Evolutionary conservation across 1,139 yeast species (phyloP).

Genomic region (Candida gigantensis): DNA sequence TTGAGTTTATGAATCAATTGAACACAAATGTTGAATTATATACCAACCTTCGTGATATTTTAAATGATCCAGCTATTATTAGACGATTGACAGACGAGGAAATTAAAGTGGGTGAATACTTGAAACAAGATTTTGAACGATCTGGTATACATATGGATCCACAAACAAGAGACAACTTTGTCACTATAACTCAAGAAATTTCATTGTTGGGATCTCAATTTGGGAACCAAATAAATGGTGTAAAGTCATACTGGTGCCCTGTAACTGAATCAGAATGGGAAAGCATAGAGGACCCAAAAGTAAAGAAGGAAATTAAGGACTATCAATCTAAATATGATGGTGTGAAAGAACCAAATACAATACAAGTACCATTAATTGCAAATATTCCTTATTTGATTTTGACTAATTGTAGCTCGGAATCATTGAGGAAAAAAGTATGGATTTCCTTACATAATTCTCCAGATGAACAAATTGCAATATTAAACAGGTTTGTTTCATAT

Average conservation of each 20-base stretch:
- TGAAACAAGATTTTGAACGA: slow-evolving; percentile 82
- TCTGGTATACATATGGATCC: slow-evolving; percentile 88
- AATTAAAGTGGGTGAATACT: slow-evolving; percentile 73
- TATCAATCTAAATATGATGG: slow-evolving; percentile 26
- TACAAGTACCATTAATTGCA: slow-evolving; percentile 65
- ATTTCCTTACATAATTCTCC: slow-evolving; percentile 63
- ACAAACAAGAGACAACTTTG: slow-evolving; percentile 66
- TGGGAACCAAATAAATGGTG: slow-evolving; percentile 53
- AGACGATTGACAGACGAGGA: slow-evolving; percentile 65
- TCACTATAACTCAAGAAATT: slow-evolving; percentile 76
- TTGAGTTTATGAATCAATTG: slow-evolving; percentile 89
- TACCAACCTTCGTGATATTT: slow-evolving; percentile 54
- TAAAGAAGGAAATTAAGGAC: slow-evolving; percentile 29
- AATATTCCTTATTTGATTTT: slow-evolving; percentile 67
- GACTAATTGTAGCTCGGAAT: slow-evolving; percentile 56
- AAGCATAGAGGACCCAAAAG: slow-evolving; percentile 21
- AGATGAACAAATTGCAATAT: slow-evolving; percentile 56
- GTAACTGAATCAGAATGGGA: slow-evolving; percentile 34
- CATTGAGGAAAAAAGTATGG: slow-evolving; percentile 73
- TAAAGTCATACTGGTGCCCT: slow-evolving; percentile 41
- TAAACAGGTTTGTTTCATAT: slow-evolving; percentile 61
- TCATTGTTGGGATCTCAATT: slow-evolving; percentile 83
- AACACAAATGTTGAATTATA: slow-evolving; percentile 83
- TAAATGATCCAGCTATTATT: slow-evolving; percentile 44
- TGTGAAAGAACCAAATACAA: slow-evolving; percentile 10